These are phyloP conservation scores for Phialocephala sp. DNA, from an alignment of 2,329 filamentous ascomycete genomes.

Conservation along the genomic window DNA sequence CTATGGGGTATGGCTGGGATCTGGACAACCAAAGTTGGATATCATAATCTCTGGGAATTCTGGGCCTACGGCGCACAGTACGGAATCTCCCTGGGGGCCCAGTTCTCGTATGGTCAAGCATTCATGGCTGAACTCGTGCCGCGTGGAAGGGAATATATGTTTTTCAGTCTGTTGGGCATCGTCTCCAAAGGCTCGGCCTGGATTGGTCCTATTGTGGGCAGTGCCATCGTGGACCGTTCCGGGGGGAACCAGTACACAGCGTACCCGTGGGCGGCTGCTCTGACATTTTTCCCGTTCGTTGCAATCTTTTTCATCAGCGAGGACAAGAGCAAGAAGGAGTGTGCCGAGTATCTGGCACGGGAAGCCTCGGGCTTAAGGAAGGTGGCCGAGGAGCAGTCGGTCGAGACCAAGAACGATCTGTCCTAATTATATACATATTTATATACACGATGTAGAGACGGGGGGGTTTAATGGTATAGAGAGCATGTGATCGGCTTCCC, in stretches of 20 bases:
- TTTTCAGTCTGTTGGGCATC: constrained; percentile 42
- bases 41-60: constrained; percentile 43
- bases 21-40: constrained; percentile 40
- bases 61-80: constrained; percentile 40
- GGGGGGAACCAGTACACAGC: constrained; percentile 38
- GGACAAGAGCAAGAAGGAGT: constrained; percentile 40
- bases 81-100: constrained; percentile 38
- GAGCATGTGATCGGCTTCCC: too few species aligned
- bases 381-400: constrained; percentile 7
- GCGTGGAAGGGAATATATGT: constrained; percentile 41
- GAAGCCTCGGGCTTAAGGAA: constrained; percentile 38
- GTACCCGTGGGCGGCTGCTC: constrained; percentile 39
- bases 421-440: neutral
- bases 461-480: too few species aligned
- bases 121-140: constrained; percentile 43
- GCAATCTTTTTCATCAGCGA: constrained; percentile 42
- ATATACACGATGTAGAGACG: too few species aligned
- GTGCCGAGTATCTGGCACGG: constrained; percentile 38
- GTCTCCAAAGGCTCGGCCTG: constrained; percentile 42
- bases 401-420: neutral
- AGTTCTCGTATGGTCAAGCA: constrained; percentile 42
- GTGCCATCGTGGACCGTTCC: constrained; percentile 40
- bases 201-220: constrained; percentile 42
- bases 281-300: constrained; percentile 40
- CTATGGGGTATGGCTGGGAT: constrained; percentile 43